Base-by-base conservation (phyloP, 2,329 filamentous ascomycete genomes). In the Gyromitra esculenta region DNA sequence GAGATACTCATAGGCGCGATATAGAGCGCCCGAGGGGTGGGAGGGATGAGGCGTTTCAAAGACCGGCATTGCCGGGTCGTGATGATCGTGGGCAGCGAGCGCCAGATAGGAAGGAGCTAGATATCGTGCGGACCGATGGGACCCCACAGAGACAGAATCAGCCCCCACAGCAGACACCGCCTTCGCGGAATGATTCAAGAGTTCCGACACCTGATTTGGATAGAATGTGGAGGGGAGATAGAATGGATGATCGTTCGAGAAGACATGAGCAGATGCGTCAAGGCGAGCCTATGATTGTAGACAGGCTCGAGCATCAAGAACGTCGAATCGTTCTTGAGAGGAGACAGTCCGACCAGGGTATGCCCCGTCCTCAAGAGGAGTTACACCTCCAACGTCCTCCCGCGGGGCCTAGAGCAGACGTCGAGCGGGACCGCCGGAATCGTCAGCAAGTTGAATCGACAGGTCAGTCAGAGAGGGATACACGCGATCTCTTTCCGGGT, bases 381-480 rank as follows among this genome's bases (percentile, higher is more conserved):
- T 77, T 59, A 18, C 78, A 81, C 45, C 69, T 78, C 15, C 74
- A 75, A 66, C 76, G 80, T 2, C 80, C 79, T 11, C 80, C 80
- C 21, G 80, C 80, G 15, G 80, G 79, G 7, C 80, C 80, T 5
- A 76, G 80, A 43, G 74, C 79, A 25, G 78, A 80, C 52, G 75
- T 80, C 15, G 80, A 81, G 57, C 50, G 73, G 21, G 73, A 75
- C 54, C 57, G 69, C 25, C 45, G 75, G 15, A 74, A 73, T 41
- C 56, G 65, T 2, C 74, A 73, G 59, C 74, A 73, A 21, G 62
- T 70, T 31, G 75, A 77, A 21, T 25, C 66, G 11, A 48, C 64
- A n/a, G 63, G 59, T 2, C 76, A 69, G 13, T 37, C 25, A 13
- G 77, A 78, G 15, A 64, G 77, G 8, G 77, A 78, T 45, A 39